A percentile compares a stretch with the other conserved stretches of the same genome.
Conservation (phyloP, 2,329 filamentous ascomycete genomes). For the Trichoderma gracile region DNA sequence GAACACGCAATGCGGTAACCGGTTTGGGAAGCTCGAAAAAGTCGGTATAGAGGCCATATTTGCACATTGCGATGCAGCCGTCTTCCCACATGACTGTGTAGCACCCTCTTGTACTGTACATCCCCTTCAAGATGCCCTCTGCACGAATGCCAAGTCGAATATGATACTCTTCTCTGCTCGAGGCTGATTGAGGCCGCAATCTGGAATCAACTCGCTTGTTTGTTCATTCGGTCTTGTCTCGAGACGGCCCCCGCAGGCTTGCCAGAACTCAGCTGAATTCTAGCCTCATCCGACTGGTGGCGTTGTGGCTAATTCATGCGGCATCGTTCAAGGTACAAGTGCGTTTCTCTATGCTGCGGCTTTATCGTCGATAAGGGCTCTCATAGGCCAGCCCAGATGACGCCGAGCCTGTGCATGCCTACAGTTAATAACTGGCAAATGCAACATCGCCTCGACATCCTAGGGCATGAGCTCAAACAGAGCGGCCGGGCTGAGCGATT, state of each 20-base stretch:
- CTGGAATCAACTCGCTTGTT: constrained; percentile 12
- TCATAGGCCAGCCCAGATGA: constrained; percentile 8
- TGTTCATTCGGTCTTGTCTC: constrained; percentile 3
- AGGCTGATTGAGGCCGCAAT: constrained; percentile 3
- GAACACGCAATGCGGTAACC: not conserved
- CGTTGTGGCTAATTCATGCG: constrained; percentile 19
- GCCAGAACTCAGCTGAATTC: constrained; percentile 21
- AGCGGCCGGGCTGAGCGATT: constrained; percentile 1
- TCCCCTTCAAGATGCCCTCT: not conserved
- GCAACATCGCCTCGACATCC: constrained; percentile 1
- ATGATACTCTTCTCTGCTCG: not conserved
- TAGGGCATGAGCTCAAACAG: not conserved
- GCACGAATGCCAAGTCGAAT: not conserved
- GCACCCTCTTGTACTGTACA: not conserved
- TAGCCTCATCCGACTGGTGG: constrained; percentile 18
- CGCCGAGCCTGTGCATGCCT: constrained; percentile 13
- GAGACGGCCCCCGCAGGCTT: constrained; percentile 19
- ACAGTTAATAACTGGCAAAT: not conserved
- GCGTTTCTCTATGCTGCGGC: not conserved
- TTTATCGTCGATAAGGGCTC: constrained; percentile 10
- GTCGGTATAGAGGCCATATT: constrained; percentile 10
- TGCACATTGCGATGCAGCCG: not conserved
- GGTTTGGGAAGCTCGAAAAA: constrained; percentile 13
- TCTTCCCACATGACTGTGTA: not conserved
- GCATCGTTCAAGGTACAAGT: constrained; percentile 7